Percentiles rank a stretch among this genome's conserved stretches.
Conservation (phyloP, 2,329 filamentous ascomycete species). For the Aspergillus sp. region DNA sequence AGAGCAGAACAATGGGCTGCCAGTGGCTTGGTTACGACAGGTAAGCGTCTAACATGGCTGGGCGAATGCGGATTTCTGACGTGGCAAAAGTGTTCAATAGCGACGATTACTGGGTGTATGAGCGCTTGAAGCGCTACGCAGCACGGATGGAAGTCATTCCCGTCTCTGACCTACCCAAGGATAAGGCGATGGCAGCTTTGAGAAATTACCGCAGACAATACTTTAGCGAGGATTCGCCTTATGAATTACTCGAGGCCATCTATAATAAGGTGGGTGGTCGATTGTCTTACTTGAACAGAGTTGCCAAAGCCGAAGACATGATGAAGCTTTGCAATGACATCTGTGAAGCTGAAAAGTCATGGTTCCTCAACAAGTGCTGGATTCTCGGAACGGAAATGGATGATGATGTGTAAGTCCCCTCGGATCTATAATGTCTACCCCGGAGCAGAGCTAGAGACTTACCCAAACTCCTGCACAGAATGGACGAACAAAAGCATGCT, state of each 20-base stretch:
- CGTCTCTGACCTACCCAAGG: constrained; percentile 73
- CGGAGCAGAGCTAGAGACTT: no score
- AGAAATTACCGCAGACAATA: constrained; percentile 74
- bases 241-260: constrained; percentile 61
- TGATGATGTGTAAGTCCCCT: constrained; percentile 75
- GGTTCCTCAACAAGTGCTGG: constrained; percentile 74
- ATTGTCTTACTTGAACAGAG: constrained; percentile 77
- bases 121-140: constrained; percentile 82
- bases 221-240: constrained; percentile 53
- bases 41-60: constrained; percentile 17
- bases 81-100: constrained; percentile 71
- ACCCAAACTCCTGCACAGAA: no score
- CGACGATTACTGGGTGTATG: constrained; percentile 98
- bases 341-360: constrained; percentile 64
- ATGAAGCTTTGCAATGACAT: constrained; percentile 67
- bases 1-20: constrained; percentile 95
- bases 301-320: constrained; percentile 83
- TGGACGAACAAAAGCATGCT: no score
- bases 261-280: constrained; percentile 85
- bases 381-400: constrained; percentile 74
- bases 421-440: neutral
- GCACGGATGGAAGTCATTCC: constrained; percentile 92
- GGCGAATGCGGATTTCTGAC: neutral
- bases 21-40: constrained; percentile 72
- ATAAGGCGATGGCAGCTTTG: constrained; percentile 68